A percentile compares a stretch with the other conserved stretches of the same genome.
These are phyloP conservation scores for Mycena venus DNA, from an alignment of 768 basidiomycete species.

Conservation along the genomic window DNA sequence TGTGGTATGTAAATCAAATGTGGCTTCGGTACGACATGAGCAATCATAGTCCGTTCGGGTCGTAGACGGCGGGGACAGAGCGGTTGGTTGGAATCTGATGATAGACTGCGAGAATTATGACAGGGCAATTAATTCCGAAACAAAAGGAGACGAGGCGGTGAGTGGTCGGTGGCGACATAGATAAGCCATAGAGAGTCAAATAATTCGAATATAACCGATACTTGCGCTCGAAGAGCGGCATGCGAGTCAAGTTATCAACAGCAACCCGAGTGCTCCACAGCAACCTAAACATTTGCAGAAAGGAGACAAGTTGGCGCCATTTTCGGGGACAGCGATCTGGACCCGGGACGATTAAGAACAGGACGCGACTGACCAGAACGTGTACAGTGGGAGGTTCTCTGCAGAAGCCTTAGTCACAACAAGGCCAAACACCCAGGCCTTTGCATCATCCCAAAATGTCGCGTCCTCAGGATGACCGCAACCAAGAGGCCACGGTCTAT, in stretches of 20 bases:
- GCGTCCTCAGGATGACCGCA: constrained; percentile 88
- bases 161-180: neutral
- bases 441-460: constrained; percentile 56
- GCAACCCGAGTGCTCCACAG: neutral
- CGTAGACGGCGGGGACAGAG: constrained; percentile 22
- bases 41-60: constrained; percentile 12
- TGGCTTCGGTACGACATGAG: constrained; percentile 8
- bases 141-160: neutral
- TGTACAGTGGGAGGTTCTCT: no score
- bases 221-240: neutral
- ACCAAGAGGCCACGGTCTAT: constrained; percentile 93
- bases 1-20: neutral
- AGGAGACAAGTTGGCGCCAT: neutral
- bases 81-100: constrained; percentile 29
- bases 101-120: constrained; percentile 21
- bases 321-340: neutral
- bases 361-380: no score
- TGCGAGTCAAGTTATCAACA: neutral
- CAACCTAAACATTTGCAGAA: neutral
- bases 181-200: neutral
- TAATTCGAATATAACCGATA: neutral
- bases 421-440: constrained; percentile 4
- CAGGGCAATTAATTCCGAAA: constrained; percentile 15
- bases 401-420: neutral
- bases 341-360: neutral